phyloP scores from a whole-genome alignment of 192 early-diverging fungal species.

The Funneliformis geosporum region DNA sequence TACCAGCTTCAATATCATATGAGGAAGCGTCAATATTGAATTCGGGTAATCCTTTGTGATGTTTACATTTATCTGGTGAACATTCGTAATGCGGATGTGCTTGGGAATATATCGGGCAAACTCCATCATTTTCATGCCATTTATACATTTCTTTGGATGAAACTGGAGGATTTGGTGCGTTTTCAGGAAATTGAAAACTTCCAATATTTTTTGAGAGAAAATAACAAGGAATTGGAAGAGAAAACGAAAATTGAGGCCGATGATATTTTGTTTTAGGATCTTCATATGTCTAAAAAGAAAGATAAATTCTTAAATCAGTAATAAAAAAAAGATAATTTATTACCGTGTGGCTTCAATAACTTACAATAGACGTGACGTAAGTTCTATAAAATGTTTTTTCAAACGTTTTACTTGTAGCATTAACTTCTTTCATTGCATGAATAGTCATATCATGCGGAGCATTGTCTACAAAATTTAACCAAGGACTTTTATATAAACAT shows the following conservation, averaged over 20 bases:
- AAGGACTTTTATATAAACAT: constrained; percentile 27
- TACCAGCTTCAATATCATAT: constrained; percentile 3
- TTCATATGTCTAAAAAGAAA: neutral
- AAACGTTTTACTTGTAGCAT: constrained; percentile 12
- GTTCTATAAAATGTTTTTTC: constrained; percentile 25
- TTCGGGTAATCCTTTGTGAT: constrained; percentile 24
- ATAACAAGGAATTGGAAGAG: constrained; percentile 14
- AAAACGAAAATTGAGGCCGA: constrained; percentile 7
- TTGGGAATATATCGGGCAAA: constrained; percentile 29
- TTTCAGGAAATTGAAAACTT: neutral
- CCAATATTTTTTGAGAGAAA: constrained; percentile 5
- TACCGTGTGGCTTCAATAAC: neutral
- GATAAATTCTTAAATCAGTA: neutral
- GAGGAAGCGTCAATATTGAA: too few relatives aligned
- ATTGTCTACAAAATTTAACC: constrained; percentile 11
- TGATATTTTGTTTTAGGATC: constrained; percentile 18
- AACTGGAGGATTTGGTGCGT: neutral
- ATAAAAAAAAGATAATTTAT: neutral
- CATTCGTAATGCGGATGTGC: neutral
- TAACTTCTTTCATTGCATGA: constrained; percentile 28
- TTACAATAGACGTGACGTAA: constrained; percentile 28
- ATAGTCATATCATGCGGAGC: constrained; percentile 26
- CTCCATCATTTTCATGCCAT: constrained; percentile 27
- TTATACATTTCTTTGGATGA: neutral
- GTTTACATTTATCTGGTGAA: neutral